Conservation (phyloP, 305 asterid species). For the Vinca major region DNA sequence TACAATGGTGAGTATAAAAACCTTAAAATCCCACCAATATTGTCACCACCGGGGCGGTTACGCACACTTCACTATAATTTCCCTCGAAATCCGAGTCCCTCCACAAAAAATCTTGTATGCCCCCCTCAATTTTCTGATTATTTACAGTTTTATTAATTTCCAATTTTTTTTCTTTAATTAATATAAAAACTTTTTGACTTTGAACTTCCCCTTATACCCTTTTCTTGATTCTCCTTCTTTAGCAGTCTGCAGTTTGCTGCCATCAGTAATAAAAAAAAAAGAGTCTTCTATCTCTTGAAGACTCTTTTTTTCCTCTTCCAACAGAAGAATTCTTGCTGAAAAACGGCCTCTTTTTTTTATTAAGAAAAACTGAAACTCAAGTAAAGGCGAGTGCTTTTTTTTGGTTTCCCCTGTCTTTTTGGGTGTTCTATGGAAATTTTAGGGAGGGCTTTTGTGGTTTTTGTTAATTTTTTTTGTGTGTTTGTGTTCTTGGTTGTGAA, state of each 20-base stretch:
- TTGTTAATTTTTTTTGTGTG: background rate
- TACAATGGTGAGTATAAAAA: too few species aligned
- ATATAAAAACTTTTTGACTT: background rate
- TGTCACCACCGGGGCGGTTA: background rate
- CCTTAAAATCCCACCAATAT: too few species aligned
- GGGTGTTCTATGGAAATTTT: background rate
- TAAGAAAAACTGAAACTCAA: background rate
- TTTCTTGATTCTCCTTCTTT: background rate
- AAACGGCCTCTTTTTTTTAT: background rate
- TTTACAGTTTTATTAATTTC: constrained; percentile 2
- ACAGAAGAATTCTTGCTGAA: background rate
- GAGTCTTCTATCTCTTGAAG: background rate
- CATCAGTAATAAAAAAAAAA: background rate
- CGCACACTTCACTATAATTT: background rate
- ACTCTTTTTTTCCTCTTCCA: background rate
- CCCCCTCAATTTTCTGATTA: constrained; percentile 1
- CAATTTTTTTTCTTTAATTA: background rate
- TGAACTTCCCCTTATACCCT: background rate
- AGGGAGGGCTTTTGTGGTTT: background rate
- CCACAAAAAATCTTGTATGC: too few species aligned
- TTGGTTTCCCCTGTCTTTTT: background rate
- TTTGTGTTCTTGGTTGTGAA: constrained; percentile 7
- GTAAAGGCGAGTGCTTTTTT: background rate
- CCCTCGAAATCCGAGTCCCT: background rate
- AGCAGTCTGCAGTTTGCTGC: background rate